phyloP scores from a whole-genome alignment of 2,329 filamentous ascomycete genomes.

The Cytospora paraplurivora region DNA sequence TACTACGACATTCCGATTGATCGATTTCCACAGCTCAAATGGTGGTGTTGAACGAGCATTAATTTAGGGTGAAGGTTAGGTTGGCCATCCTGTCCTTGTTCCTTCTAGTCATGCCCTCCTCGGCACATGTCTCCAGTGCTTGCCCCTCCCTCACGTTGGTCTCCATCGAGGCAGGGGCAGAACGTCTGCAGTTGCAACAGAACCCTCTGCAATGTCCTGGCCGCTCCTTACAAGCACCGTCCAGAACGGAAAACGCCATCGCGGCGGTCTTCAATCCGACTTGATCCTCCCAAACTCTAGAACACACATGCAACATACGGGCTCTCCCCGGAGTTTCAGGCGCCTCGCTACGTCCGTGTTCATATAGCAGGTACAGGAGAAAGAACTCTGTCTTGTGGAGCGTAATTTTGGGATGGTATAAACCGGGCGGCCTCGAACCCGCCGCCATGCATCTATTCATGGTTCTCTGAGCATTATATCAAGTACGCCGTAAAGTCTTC shows the following conservation, averaged over 20 bases:
- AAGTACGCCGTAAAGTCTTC: slow-evolving; percentile 29
- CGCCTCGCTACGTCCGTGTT: background rate
- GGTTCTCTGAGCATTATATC: slow-evolving; percentile 29
- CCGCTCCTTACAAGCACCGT: no score
- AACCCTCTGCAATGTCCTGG: background rate
- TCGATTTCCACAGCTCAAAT: no score
- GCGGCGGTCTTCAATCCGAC: slow-evolving; percentile 7
- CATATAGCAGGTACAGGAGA: background rate
- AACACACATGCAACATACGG: background rate
- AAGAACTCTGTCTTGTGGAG: background rate
- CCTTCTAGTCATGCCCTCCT: background rate
- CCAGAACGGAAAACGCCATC: no score
- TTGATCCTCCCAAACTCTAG: background rate
- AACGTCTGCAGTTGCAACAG: background rate
- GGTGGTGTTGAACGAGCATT: no score
- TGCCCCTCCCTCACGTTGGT: slow-evolving; percentile 18
- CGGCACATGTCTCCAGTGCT: slow-evolving; percentile 3
- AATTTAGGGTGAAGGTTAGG: slow-evolving; percentile 63
- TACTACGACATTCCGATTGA: no score
- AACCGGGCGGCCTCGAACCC: slow-evolving; percentile 17
- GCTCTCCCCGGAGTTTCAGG: background rate
- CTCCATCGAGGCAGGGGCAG: slow-evolving; percentile 4
- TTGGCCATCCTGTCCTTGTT: slow-evolving; percentile 49
- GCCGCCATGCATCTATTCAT: slow-evolving; percentile 29
- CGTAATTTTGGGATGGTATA: background rate